Evolutionary conservation across 2,329 filamentous ascomycete genomes (phyloP).

Genomic region (Ascochyta koolunga): DNA sequence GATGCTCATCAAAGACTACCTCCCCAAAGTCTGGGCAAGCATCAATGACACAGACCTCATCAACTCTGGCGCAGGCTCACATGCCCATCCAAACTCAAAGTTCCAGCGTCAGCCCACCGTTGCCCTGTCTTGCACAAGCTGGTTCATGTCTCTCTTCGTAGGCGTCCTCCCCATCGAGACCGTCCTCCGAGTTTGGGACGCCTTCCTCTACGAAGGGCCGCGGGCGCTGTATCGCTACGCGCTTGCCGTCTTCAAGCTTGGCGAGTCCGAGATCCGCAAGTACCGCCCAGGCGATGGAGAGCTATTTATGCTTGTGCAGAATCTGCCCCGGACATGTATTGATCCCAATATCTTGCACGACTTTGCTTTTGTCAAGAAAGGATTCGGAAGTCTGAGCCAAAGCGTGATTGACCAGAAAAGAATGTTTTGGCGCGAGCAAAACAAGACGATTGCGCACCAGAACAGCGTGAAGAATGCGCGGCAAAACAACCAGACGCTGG

Average conservation of each 20-base stretch:
- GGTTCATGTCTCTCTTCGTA: slow-evolving; percentile 98
- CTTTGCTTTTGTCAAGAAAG: slow-evolving; percentile 78
- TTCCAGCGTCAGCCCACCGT: slow-evolving; percentile 76
- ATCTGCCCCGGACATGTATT: slow-evolving; percentile 77
- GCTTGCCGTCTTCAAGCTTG: slow-evolving; percentile 87
- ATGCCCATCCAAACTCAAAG: slow-evolving; percentile 43
- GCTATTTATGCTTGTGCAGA: slow-evolving; percentile 93
- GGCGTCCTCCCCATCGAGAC: slow-evolving; percentile 91
- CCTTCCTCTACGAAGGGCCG: slow-evolving; percentile 93
- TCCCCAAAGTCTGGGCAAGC: slow-evolving; percentile 85
- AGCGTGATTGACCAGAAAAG: slow-evolving; percentile 79
- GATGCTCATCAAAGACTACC: slow-evolving; percentile 79
- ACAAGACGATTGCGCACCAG: slow-evolving; percentile 30
- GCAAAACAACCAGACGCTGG: slow-evolving; percentile 9
- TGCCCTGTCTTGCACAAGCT: slow-evolving; percentile 89
- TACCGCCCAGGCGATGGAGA: slow-evolving; percentile 87
- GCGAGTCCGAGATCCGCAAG: slow-evolving; percentile 75
- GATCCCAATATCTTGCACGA: slow-evolving; percentile 85
- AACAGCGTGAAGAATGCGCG: slow-evolving; percentile 27
- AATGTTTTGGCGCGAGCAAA: slow-evolving; percentile 44
- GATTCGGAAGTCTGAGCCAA: slow-evolving; percentile 82
- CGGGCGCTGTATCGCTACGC: slow-evolving; percentile 94
- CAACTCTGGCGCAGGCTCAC: slow-evolving; percentile 42
- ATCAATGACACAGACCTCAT: slow-evolving; percentile 75
- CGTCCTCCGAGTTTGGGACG: slow-evolving; percentile 91